Base-by-base conservation (phyloP, 2,329 filamentous ascomycete genomes). In the Venturia asperata region DNA sequence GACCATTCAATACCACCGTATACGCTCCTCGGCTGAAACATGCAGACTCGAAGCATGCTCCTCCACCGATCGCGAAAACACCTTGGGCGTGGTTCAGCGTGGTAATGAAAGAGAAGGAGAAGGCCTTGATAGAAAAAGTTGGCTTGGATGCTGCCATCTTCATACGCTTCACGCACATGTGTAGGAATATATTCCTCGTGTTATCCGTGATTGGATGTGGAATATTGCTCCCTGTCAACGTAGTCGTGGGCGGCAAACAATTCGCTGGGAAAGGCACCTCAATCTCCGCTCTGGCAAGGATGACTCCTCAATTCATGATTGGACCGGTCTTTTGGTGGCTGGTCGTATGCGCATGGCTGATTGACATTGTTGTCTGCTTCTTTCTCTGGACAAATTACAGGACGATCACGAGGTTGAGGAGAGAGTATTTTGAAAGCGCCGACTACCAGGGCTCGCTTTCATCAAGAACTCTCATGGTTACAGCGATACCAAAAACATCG, bases 1-100 rank as follows among this genome's bases (percentile, higher is more conserved):
- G 94, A 67, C 94, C 94, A 5, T 92, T 92, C 76, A 93, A 97
- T 76, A 89, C 88, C 65, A 85, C 93, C 70, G 91, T 99, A 61
- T 99, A 99, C 77, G 92, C 94, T 3, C 94, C 94, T 49, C 93
- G 95, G 74, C 82, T 95, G 61, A 96, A 96, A 75, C 88, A 97
- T 80, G 89, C 91, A 74, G 93, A 97, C 75, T 87, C 91, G 70
- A 91, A 89, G 76, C 92, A 96, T 78, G 85, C 90, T 11, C 94
- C 93, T 21, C 94, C 94, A 15, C 86, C 89, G 0, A 83, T 97
- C 71, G 90, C 89, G 65, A 95, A 89, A 73, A 89, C 90, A n/a
- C 79, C 93, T 11, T 92, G 96, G 74, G 87, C 91, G 61, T 99
- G 94, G 94, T 75, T 96, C 41, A 80, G 81, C 24, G 92, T 93